Evolutionary conservation across 2,329 filamentous ascomycete species (phyloP).

Genomic region (Pseudopithomyces maydicus): DNA sequence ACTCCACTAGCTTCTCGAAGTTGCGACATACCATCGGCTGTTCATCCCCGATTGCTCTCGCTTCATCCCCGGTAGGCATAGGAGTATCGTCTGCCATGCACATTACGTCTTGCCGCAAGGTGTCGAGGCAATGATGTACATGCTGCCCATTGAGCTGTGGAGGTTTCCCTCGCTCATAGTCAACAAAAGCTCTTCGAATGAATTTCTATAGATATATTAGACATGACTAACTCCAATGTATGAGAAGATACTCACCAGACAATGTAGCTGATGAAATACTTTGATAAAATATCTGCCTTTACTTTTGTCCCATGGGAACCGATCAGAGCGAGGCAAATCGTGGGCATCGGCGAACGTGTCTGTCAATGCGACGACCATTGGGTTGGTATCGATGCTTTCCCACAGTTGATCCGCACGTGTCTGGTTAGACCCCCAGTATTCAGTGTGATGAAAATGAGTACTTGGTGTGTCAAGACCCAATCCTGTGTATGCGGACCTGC

Average conservation of each 20-base stretch:
- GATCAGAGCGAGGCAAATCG: conserved; percentile 5
- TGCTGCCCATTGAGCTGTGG: conserved; percentile 5
- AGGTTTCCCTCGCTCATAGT: neutral
- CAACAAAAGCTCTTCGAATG: neutral
- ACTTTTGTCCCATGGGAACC: conserved; percentile 11
- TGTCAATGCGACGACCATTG: conserved; percentile 10
- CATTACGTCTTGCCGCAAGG: conserved; percentile 9
- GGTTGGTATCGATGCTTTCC: conserved; percentile 12
- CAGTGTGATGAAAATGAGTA: conserved; percentile 2
- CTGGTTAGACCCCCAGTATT: conserved; percentile 12
- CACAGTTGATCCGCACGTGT: conserved; percentile 15
- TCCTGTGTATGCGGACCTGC: neutral
- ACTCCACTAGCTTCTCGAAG: conserved; percentile 3
- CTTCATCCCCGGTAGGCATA: conserved; percentile 1
- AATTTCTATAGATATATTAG: neutral
- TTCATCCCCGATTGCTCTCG: conserved; percentile 1
- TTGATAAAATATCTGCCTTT: conserved; percentile 16
- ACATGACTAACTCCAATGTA: too few species aligned
- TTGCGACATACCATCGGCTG: conserved; percentile 8
- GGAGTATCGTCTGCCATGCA: conserved; percentile 12
- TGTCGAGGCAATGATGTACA: conserved; percentile 10
- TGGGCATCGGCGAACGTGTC: conserved; percentile 8
- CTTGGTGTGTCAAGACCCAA: neutral
- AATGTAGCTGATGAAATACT: conserved; percentile 12
- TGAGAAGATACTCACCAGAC: conserved; percentile 12